These are phyloP conservation scores for Ophioceras dolichostomum DNA, from an alignment of 2,329 filamentous ascomycete species.

Conservation along the genomic window DNA sequence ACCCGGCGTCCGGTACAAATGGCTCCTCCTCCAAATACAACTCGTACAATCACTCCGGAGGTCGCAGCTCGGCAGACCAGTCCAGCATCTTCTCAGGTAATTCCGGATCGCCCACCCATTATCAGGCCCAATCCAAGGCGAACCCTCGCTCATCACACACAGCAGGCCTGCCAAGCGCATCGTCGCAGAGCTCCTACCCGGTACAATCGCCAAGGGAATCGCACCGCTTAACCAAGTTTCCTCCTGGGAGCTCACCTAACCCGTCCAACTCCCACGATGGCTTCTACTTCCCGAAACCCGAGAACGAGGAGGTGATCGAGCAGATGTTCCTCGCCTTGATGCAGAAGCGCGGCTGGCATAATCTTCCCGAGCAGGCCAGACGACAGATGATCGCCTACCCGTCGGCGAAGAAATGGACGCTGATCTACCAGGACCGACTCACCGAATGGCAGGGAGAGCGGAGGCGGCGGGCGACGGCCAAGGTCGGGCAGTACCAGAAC, in stretches of 20 bases:
- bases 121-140: no score
- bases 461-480: slow-evolving; percentile 67
- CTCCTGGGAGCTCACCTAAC: slow-evolving; percentile 19
- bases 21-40: slow-evolving; percentile 55
- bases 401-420: slow-evolving; percentile 90
- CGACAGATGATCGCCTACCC: slow-evolving; percentile 96
- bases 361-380: slow-evolving; percentile 84
- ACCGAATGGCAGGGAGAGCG: slow-evolving; percentile 92
- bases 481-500: slow-evolving; percentile 57
- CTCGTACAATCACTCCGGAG: slow-evolving; percentile 48
- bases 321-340: slow-evolving; percentile 87
- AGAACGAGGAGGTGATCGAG: slow-evolving; percentile 74
- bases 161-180: slow-evolving; percentile 39
- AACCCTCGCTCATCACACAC: slow-evolving; percentile 32
- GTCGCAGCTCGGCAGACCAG: slow-evolving; percentile 41
- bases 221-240: slow-evolving; percentile 43
- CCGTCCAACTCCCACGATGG: slow-evolving; percentile 26
- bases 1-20: no score
- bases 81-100: slow-evolving; percentile 46
- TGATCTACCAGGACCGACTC: slow-evolving; percentile 89
- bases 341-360: slow-evolving; percentile 97
- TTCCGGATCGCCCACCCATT: slow-evolving; percentile 22
- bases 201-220: slow-evolving; percentile 41
- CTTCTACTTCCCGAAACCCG: slow-evolving; percentile 57
- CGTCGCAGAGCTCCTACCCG: slow-evolving; percentile 42